A percentile compares a stretch with the other conserved stretches of the same genome.
phyloP scores from a whole-genome alignment of 202 grass and related monocot species.

The Setaria viridis region DNA sequence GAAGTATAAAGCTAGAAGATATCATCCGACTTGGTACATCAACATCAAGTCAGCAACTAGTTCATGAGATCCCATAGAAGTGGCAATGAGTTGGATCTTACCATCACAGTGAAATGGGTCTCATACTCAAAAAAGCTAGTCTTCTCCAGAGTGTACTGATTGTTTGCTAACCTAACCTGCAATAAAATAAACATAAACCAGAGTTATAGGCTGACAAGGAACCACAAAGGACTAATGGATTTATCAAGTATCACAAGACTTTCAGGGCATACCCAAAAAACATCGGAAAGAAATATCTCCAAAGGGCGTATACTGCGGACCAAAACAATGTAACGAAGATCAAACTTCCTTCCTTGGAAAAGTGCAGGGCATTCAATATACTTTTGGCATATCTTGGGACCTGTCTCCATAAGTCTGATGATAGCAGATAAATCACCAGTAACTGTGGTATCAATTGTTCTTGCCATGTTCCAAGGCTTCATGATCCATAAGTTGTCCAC shows the following conservation, averaged over 20 bases:
- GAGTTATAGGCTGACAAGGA: constrained; percentile 32
- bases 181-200: constrained; percentile 45
- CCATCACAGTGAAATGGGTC: constrained; percentile 99
- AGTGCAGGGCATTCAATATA: constrained; percentile 86
- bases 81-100: constrained; percentile 41
- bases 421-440: constrained; percentile 86
- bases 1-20: constrained; percentile 43
- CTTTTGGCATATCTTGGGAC: constrained; percentile 99
- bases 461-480: constrained; percentile 99
- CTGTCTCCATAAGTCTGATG: constrained; percentile 95
- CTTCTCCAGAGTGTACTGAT: constrained; percentile 90
- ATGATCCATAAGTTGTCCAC: constrained; percentile 91
- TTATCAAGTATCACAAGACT: constrained; percentile 34
- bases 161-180: constrained; percentile 90
- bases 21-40: constrained; percentile 1
- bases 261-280: constrained; percentile 85
- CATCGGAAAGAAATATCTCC: constrained; percentile 89
- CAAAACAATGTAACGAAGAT: constrained; percentile 88
- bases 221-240: constrained; percentile 8
- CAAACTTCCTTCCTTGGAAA: constrained; percentile 94
- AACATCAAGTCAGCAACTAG: background rate
- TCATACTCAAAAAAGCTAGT: constrained; percentile 96
- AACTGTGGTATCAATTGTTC: constrained; percentile 93
- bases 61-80: constrained; percentile 22
- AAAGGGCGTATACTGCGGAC: constrained; percentile 86